These are phyloP conservation scores for Sugiyamaella lignohabitans DNA, from an alignment of 805 yeast genomes.

Conservation along the genomic window DNA sequence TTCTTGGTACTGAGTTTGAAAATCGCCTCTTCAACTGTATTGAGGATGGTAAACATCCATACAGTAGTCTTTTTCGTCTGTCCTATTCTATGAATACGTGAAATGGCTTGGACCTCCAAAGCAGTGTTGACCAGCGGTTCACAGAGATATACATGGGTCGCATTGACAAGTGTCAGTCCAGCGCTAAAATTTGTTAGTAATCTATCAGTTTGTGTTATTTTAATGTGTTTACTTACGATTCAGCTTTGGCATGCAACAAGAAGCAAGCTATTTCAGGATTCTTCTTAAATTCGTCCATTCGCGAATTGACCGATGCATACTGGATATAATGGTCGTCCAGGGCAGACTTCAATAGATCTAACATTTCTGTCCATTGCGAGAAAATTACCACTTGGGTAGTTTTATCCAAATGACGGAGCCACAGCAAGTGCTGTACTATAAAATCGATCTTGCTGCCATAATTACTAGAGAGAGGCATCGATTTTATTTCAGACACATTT, in stretches of 20 bases:
- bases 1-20: slow-evolving; percentile 59
- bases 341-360: slow-evolving; percentile 61
- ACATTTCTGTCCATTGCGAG: slow-evolving; percentile 81
- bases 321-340: slow-evolving; percentile 51
- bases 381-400: slow-evolving; percentile 76
- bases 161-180: slow-evolving; percentile 85
- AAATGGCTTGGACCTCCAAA: slow-evolving; percentile 84
- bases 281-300: slow-evolving; percentile 53
- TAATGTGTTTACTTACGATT: slow-evolving; percentile 43
- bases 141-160: slow-evolving; percentile 84
- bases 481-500: slow-evolving; percentile 34
- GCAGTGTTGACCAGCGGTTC: slow-evolving; percentile 90
- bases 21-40: slow-evolving; percentile 86
- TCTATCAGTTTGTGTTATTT: background rate
- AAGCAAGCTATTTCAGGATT: slow-evolving; percentile 69
- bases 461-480: slow-evolving; percentile 36
- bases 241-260: slow-evolving; percentile 73
- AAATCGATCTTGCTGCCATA: slow-evolving; percentile 87
- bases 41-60: slow-evolving; percentile 83
- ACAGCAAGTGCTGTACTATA: slow-evolving; percentile 65
- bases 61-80: slow-evolving; percentile 76
- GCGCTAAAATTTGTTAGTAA: slow-evolving; percentile 33
- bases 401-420: slow-evolving; percentile 51
- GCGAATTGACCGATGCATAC: slow-evolving; percentile 48
- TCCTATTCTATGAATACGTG: slow-evolving; percentile 89